phyloP scores from a whole-genome alignment of 2,329 filamentous ascomycete genomes.

The Harringtonia aguacate region DNA sequence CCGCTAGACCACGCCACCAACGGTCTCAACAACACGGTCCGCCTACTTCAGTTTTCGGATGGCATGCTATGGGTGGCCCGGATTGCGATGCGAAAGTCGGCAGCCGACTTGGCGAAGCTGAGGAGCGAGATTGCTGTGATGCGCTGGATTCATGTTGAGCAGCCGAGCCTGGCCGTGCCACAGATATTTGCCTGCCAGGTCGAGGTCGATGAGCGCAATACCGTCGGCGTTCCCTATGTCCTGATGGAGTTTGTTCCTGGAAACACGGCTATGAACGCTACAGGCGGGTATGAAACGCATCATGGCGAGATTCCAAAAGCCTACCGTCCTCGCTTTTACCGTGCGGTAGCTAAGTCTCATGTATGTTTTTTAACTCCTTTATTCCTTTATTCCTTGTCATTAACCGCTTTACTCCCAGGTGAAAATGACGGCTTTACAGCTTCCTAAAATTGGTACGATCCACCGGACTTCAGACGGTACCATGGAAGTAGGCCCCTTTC shows the following conservation, averaged over 20 bases:
- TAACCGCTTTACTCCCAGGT: slow-evolving; percentile 4
- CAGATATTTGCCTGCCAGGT: slow-evolving; percentile 14
- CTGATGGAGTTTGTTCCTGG: slow-evolving; percentile 20
- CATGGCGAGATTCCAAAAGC: slow-evolving; percentile 10
- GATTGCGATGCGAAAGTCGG: slow-evolving; percentile 1
- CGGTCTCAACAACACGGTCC: slow-evolving; percentile 4
- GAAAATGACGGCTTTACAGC: slow-evolving; percentile 8
- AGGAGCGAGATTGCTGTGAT: slow-evolving; percentile 5
- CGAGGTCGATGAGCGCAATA: slow-evolving; percentile 12
- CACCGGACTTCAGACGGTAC: slow-evolving; percentile 2
- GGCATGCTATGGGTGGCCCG: slow-evolving; percentile 6
- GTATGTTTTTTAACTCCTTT: slow-evolving; percentile 1
- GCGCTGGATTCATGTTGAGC: background rate
- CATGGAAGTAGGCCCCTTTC: slow-evolving; percentile 11
- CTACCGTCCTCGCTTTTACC: slow-evolving; percentile 8
- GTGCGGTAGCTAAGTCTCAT: slow-evolving; percentile 7
- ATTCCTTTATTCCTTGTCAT: background rate
- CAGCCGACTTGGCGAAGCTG: background rate
- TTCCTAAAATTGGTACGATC: slow-evolving; percentile 12
- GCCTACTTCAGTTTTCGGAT: slow-evolving; percentile 4
- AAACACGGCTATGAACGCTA: slow-evolving; percentile 16
- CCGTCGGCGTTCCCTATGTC: slow-evolving; percentile 17
- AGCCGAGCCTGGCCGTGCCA: slow-evolving; percentile 13
- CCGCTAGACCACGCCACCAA: slow-evolving; percentile 3
- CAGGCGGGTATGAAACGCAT: slow-evolving; percentile 13